Evolutionary conservation across 768 basidiomycete species (phyloP).

Genomic region (Suillus subaureus): DNA sequence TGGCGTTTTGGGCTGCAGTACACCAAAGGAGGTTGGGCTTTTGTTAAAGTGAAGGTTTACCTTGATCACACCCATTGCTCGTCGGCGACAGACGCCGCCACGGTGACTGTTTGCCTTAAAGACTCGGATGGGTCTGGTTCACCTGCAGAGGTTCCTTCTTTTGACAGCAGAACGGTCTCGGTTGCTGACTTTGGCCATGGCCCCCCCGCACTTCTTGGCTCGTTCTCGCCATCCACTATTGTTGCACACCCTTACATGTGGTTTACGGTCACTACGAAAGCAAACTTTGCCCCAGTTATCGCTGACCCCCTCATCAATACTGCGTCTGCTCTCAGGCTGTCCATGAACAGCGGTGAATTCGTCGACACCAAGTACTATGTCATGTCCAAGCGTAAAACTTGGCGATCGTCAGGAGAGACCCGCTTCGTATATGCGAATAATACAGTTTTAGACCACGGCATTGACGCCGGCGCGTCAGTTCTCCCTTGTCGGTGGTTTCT

Average conservation of each 20-base stretch:
- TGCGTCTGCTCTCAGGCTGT: slow-evolving; percentile 23
- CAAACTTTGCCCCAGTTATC: slow-evolving; percentile 11
- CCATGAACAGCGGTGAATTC: slow-evolving; percentile 29
- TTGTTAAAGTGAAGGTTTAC: not conserved
- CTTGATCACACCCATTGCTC: slow-evolving; percentile 18
- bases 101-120: slow-evolving; percentile 16
- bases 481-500: not conserved
- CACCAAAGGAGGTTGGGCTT: not conserved
- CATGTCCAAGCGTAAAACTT: slow-evolving; percentile 21
- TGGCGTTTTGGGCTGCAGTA: slow-evolving; percentile 30
- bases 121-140: not conserved
- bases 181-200: slow-evolving; percentile 30
- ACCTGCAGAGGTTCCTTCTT: not conserved
- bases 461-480: no score
- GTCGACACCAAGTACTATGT: slow-evolving; percentile 31
- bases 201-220: slow-evolving; percentile 25
- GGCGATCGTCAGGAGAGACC: slow-evolving; percentile 20
- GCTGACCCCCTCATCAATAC: slow-evolving; percentile 20
- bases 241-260: not conserved
- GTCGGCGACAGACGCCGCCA: slow-evolving; percentile 23
- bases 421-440: slow-evolving; percentile 27
- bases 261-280: slow-evolving; percentile 23
- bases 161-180: slow-evolving; percentile 17
- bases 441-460: not conserved
- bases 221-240: slow-evolving; percentile 20